Percentiles rank a stretch among this genome's conserved stretches.
Conservation (phyloP, 495 filamentous ascomycete genomes). For the Pseudevernia furfuracea region DNA sequence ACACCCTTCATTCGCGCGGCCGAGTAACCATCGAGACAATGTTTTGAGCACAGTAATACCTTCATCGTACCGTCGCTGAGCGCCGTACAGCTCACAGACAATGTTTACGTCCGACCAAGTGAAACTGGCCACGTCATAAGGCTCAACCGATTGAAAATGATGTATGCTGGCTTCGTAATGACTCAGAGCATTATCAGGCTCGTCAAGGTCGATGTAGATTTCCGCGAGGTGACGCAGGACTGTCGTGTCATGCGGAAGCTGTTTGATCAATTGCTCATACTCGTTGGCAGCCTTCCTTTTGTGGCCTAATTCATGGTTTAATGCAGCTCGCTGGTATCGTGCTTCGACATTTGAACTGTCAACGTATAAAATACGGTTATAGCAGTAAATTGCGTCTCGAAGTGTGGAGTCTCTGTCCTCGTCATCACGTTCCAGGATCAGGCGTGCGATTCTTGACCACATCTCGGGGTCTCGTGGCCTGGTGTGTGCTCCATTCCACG, state of each 20-base stretch:
- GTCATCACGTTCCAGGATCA: constrained; percentile 55
- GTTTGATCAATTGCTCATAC: constrained; percentile 55
- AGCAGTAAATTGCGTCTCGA: constrained; percentile 57
- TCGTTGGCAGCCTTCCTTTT: constrained; percentile 50
- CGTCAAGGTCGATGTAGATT: constrained; percentile 51
- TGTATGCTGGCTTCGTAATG: constrained; percentile 56
- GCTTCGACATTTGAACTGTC: constrained; percentile 51
- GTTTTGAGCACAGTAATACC: constrained; percentile 61
- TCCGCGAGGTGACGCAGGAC: constrained; percentile 59
- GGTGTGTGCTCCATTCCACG: constrained; percentile 65
- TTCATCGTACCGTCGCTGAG: constrained; percentile 49
- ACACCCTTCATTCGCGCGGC: constrained; percentile 61
- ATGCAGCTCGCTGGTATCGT: constrained; percentile 52
- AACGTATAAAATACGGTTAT: constrained; percentile 57
- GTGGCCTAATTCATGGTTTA: constrained; percentile 51
- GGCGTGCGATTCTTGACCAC: constrained; percentile 62
- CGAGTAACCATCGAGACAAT: constrained; percentile 73
- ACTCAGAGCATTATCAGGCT: constrained; percentile 48
- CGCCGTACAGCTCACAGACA: constrained; percentile 70
- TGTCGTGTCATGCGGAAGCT: constrained; percentile 50
- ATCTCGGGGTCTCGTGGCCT: constrained; percentile 56
- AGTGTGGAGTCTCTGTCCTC: constrained; percentile 45
- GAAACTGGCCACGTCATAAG: constrained; percentile 48
- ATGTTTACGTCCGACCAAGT: constrained; percentile 80
- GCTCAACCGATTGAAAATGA: constrained; percentile 41